phyloP scores from a whole-genome alignment of 1,139 yeast genomes.

The Scheffersomyces insectosa region DNA sequence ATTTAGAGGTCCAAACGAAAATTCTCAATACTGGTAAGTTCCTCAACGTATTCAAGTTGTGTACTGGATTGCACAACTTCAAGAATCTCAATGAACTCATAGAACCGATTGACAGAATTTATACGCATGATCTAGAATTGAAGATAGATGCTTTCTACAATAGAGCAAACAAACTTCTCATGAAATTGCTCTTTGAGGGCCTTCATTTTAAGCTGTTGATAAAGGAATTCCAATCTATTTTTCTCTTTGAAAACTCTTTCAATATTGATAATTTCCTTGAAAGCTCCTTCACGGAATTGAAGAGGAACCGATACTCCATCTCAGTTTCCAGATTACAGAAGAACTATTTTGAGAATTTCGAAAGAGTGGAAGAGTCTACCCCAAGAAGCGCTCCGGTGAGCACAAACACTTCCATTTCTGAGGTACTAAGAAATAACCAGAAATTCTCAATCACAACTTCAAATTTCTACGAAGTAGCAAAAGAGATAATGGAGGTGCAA shows the following conservation, averaged over 20 bases:
- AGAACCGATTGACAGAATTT: constrained; percentile 41
- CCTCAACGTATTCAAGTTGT: constrained; percentile 67
- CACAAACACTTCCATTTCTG: constrained; percentile 9
- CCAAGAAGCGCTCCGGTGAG: not conserved
- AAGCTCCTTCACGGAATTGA: constrained; percentile 34
- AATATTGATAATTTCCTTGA: constrained; percentile 50
- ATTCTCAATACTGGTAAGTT: constrained; percentile 84
- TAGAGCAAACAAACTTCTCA: constrained; percentile 65
- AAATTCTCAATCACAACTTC: constrained; percentile 33
- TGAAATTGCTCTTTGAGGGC: constrained; percentile 62
- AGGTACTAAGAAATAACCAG: constrained; percentile 22
- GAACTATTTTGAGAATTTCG: constrained; percentile 20
- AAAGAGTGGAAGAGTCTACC: not conserved
- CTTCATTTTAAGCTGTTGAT: constrained; percentile 54
- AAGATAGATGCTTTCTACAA: constrained; percentile 63
- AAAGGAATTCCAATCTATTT: constrained; percentile 51
- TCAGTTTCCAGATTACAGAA: constrained; percentile 31
- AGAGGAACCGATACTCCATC: constrained; percentile 31
- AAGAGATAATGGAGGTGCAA: constrained; percentile 62
- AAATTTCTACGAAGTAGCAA: constrained; percentile 58
- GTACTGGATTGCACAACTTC: constrained; percentile 46
- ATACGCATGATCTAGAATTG: constrained; percentile 58
- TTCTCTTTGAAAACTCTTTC: constrained; percentile 48
- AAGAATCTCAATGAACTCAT: constrained; percentile 29
- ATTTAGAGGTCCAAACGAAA: constrained; percentile 58